These are phyloP conservation scores for Penicillium sp. DNA, from an alignment of 2,329 filamentous ascomycete genomes.

Conservation along the genomic window DNA sequence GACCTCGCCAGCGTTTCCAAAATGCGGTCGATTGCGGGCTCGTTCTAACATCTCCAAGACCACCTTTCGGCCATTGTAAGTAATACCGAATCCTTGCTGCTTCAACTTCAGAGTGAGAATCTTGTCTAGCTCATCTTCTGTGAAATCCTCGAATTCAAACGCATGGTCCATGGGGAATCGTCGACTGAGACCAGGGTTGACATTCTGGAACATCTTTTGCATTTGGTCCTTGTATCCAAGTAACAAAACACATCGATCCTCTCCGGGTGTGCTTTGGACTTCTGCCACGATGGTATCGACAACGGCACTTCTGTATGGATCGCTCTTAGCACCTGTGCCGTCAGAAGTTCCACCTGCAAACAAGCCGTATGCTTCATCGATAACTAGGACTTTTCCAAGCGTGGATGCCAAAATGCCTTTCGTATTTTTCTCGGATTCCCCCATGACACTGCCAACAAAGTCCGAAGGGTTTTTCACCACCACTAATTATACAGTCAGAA, in stretches of 20 bases:
- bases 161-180: slow-evolving; percentile 62
- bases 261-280: slow-evolving; percentile 64
- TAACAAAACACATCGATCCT: slow-evolving; percentile 69
- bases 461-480: slow-evolving; percentile 69
- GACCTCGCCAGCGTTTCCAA: slow-evolving; percentile 71
- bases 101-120: slow-evolving; percentile 65
- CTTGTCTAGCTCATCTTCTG: slow-evolving; percentile 50
- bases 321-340: slow-evolving; percentile 27
- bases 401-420: slow-evolving; percentile 66
- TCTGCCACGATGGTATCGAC: slow-evolving; percentile 72
- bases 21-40: slow-evolving; percentile 60
- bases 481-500: slow-evolving; percentile 41
- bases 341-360: slow-evolving; percentile 32
- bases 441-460: slow-evolving; percentile 62
- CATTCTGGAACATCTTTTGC: slow-evolving; percentile 68
- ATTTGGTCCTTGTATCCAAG: slow-evolving; percentile 68
- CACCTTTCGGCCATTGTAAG: slow-evolving; percentile 49
- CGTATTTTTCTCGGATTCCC: slow-evolving; percentile 66
- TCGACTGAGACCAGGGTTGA: slow-evolving; percentile 65
- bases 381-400: slow-evolving; percentile 70
- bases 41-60: slow-evolving; percentile 59
- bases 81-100: slow-evolving; percentile 51
- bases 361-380: slow-evolving; percentile 75
- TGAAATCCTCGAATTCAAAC: slow-evolving; percentile 68
- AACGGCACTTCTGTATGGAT: slow-evolving; percentile 59